Percentiles rank a stretch among this genome's conserved stretches.
Evolutionary conservation across 305 asterid species (phyloP).

Genomic region (Euphrasia arctica): DNA sequence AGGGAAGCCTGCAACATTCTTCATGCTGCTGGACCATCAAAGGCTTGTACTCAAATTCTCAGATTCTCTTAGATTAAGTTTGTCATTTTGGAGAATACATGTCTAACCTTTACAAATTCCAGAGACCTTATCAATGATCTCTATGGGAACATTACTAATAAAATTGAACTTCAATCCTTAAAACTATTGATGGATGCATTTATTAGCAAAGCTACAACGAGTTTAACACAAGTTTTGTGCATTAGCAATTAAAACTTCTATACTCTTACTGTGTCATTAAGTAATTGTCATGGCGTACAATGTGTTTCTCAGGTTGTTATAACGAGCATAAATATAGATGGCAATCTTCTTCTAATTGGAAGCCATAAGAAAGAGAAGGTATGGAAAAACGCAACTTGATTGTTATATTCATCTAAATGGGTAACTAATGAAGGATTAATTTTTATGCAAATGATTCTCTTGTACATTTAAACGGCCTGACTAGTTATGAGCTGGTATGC

Average conservation of each 20-base stretch:
- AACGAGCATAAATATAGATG: conserved; percentile 82
- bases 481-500: conserved; percentile 17
- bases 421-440: neutral
- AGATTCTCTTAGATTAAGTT: conserved; percentile 3
- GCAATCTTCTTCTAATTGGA: conserved; percentile 77
- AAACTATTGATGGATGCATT: conserved; percentile 6
- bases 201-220: conserved; percentile 9
- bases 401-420: conserved; percentile 6
- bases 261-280: conserved; percentile 16
- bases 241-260: conserved; percentile 15
- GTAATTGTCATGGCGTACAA: conserved; percentile 2
- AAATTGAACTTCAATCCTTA: conserved; percentile 3
- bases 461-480: neutral
- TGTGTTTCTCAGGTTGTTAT: conserved; percentile 69
- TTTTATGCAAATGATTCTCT: conserved; percentile 16
- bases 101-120: conserved; percentile 8
- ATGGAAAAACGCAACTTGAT: conserved; percentile 23
- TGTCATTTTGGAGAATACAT: conserved; percentile 2
- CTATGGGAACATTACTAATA: conserved; percentile 7
- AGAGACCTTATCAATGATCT: neutral
- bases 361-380: conserved; percentile 92
- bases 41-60: conserved; percentile 48
- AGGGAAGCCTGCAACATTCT: conserved; percentile 89
- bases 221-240: conserved; percentile 4
- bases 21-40: conserved; percentile 95